These are phyloP conservation scores for Asterophora parasitica DNA, from an alignment of 768 basidiomycete species.

Conservation along the genomic window DNA sequence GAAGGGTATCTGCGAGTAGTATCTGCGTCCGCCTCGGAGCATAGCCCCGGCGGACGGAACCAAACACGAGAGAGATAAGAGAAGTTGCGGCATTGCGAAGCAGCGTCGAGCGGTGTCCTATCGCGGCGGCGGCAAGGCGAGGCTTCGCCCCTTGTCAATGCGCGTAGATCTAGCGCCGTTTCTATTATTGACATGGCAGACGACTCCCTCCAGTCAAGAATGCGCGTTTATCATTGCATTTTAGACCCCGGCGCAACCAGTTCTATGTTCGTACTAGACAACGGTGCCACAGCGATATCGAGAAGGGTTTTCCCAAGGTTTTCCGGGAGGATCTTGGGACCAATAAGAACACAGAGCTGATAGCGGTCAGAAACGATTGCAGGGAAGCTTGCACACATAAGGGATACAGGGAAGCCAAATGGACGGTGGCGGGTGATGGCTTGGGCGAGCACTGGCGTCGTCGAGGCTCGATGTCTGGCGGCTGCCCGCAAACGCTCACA, in stretches of 20 bases:
- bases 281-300: not conserved
- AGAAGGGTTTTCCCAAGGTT: not conserved
- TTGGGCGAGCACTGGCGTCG: not conserved
- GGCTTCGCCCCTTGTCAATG: not conserved
- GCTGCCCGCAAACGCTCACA: too few species aligned
- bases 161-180: too few species aligned
- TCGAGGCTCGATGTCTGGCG: too few species aligned
- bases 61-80: not conserved
- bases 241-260: too few species aligned
- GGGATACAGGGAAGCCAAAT: slow-evolving; percentile 7
- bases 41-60: slow-evolving; percentile 8
- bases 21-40: not conserved
- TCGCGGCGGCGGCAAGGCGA: not conserved
- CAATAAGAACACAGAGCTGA: slow-evolving; percentile 7
- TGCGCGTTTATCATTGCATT: too few species aligned
- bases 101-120: not conserved
- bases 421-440: not conserved
- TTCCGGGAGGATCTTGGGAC: slow-evolving; percentile 17
- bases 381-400: not conserved
- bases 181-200: too few species aligned
- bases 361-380: slow-evolving; percentile 5
- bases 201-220: not conserved
- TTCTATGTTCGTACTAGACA: too few species aligned
- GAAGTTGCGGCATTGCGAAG: not conserved
- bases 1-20: not conserved